Base-by-base conservation (phyloP, 2,329 filamentous ascomycete species). In the Geosmithia flava region DNA sequence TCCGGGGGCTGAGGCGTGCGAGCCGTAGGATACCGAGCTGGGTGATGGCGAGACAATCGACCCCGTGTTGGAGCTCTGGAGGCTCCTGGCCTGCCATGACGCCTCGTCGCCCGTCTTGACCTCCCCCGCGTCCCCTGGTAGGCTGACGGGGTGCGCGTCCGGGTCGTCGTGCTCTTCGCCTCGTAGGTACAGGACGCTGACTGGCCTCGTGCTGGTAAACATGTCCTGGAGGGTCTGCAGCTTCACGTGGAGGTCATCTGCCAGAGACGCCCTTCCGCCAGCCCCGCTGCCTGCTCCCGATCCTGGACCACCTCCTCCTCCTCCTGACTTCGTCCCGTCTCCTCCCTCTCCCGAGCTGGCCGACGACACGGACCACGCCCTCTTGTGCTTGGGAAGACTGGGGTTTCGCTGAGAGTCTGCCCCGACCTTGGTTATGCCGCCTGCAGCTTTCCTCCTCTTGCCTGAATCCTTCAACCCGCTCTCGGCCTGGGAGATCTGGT, bases 311-410 rank as follows among this genome's bases (percentile, higher is more conserved):
- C 33, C 33, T 37, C 33, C 33, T 37, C 15, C 33, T 16, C 11
- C 33, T 37, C 3, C 71, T 68, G 7, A 27, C 23, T 8, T 27
- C 23, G 8, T 27, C 23, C 66, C 68, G 19, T 51, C 55, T 3
- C 71, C 68, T 7, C 66, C 68, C 19, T 53, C 56, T 3, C 72
- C 74, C 3, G 81, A 85, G 58, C 80, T 81, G 30, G 78, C 69
- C 6, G 91, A 96, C 20, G 88, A 90, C 75, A 95, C 87, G 10
- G 91, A 96, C 89, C 90, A 96, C 0, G 89, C 95, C 50, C 91
- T 75, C 66, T 95, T 94, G 67, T 96, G 89, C 64, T 95, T 95
- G 20, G 80, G 78, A 1, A 86, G 78, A 63, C 95, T 95, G n/a
- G 85, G 85, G 2, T 85, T 81, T 49, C 87, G 72, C 62, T 81